Conservation (phyloP, 2,329 filamentous ascomycete genomes). For the Botrytis fabae region DNA sequence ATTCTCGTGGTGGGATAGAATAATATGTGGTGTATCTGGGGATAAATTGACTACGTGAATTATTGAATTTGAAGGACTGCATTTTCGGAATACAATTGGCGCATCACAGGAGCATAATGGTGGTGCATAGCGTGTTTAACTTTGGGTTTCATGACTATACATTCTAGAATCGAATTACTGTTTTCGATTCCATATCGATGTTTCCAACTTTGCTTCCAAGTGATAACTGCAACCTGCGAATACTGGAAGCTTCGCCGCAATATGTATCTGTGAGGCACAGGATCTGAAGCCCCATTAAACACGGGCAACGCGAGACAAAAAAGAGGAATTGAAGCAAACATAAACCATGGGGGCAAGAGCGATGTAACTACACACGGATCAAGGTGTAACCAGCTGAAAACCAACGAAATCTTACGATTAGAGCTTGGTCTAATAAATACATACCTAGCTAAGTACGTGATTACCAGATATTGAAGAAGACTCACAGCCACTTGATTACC, state of each 20-base stretch:
- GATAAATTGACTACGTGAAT: constrained; percentile 8
- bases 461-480: background rate
- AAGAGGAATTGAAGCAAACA: background rate
- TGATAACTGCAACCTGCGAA: background rate
- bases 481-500: background rate
- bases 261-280: background rate
- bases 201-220: background rate
- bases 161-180: constrained; percentile 1
- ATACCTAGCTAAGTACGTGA: background rate
- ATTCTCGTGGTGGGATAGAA: background rate
- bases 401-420: background rate
- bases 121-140: constrained; percentile 17
- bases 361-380: constrained; percentile 10
- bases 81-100: constrained; percentile 6
- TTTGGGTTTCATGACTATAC: constrained; percentile 11
- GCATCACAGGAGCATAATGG: constrained; percentile 11
- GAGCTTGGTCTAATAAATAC: background rate
- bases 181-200: background rate
- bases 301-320: background rate
- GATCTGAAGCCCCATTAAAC: too few species aligned
- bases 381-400: background rate
- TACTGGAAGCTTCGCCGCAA: background rate
- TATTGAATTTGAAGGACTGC: background rate
- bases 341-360: background rate
- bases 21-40: constrained; percentile 7